These are phyloP conservation scores for Schizochytrium sp. DNA, from an alignment of 108 stramenopile species.

Conservation along the genomic window DNA sequence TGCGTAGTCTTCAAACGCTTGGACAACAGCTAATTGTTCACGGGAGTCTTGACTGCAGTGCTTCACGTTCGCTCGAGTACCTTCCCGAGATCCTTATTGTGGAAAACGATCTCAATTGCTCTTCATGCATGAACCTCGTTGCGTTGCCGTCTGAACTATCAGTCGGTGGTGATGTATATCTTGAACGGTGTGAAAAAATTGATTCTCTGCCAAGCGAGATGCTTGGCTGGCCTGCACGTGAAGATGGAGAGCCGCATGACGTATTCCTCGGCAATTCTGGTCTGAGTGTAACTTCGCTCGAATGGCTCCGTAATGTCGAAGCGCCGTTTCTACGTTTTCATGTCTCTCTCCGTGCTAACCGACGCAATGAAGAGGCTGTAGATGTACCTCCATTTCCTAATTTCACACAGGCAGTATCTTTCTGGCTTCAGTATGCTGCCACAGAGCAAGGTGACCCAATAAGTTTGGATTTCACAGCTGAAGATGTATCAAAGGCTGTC, in stretches of 20 bases:
- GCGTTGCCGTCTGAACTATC: not conserved
- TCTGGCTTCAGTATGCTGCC: conserved; percentile 2
- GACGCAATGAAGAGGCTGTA: not conserved
- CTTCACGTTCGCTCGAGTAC: not conserved
- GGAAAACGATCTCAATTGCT: not conserved
- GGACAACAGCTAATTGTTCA: not conserved
- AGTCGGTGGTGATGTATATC: conserved; percentile 53
- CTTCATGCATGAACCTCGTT: not conserved
- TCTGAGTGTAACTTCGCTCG: not conserved
- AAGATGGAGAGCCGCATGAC: conserved; percentile 22
- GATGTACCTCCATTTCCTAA: not conserved
- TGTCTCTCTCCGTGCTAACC: not conserved
- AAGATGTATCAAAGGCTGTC: not conserved
- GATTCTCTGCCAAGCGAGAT: not conserved
- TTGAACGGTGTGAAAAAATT: not conserved
- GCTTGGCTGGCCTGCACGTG: conserved; percentile 39
- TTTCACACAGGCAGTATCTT: conserved; percentile 9
- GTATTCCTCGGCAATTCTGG: conserved; percentile 14
- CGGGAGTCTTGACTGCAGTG: not conserved
- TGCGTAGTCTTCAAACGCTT: not conserved
- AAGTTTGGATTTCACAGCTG: not conserved
- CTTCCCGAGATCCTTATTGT: conserved; percentile 19
- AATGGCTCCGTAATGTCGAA: conserved; percentile 53
- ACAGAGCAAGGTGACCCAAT: conserved; percentile 14
- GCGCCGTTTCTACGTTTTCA: conserved; percentile 41